Evolutionary conservation across 176 grass and related monocot species (phyloP).

Genomic region (Aegilops speltoides): DNA sequence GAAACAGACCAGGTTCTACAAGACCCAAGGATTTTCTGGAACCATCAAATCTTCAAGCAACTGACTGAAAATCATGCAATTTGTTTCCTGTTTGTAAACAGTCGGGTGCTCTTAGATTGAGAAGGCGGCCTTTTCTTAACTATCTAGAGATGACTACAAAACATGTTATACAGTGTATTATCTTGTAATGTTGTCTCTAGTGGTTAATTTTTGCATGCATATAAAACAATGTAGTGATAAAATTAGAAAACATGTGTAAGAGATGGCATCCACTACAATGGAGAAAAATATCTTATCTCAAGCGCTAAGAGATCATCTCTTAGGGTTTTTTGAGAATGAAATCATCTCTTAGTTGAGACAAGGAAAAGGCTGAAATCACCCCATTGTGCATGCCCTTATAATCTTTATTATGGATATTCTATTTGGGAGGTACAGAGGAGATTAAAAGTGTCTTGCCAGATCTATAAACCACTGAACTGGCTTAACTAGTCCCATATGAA

Average conservation of each 20-base stretch:
- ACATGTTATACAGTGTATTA: not conserved
- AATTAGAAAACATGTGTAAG: not conserved
- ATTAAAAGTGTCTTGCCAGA: not conserved
- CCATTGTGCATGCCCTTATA: not conserved
- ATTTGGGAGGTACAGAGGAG: not conserved
- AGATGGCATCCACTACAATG: not conserved
- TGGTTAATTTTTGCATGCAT: not conserved
- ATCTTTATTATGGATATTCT: not conserved
- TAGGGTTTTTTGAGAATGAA: not conserved
- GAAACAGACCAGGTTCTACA: not conserved
- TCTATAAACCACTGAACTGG: not conserved
- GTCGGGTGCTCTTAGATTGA: not conserved
- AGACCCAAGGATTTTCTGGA: not conserved
- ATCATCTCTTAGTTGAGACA: not conserved
- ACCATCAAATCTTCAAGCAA: not conserved
- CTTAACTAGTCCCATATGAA: not conserved
- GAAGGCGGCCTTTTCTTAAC: not conserved
- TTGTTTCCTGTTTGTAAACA: not conserved
- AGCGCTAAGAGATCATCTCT: not conserved
- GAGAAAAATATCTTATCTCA: not conserved
- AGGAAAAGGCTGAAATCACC: not conserved
- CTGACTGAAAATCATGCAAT: not conserved
- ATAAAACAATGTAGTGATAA: not conserved
- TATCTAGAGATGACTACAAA: not conserved
- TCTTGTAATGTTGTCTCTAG: not conserved